Evolutionary conservation across 1,284 basidiomycete species (phyloP).

Genomic region (Cutaneotrichosporon sp.): DNA sequence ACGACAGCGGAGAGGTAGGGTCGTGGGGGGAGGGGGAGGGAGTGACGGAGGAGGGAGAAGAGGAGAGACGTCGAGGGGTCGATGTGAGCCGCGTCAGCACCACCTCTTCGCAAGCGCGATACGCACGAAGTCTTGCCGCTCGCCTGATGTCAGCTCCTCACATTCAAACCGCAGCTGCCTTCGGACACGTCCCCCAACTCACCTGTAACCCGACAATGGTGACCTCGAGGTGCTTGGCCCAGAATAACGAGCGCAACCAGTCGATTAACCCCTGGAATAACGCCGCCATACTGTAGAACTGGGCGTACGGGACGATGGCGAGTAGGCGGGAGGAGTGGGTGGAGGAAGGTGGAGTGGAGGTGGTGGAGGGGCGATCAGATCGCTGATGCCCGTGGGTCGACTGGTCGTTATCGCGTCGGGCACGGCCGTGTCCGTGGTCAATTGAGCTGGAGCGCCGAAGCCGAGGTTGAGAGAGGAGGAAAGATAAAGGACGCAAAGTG

Average conservation of each 20-base stretch:
- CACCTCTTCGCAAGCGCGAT: background rate
- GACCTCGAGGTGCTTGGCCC: constrained; percentile 87
- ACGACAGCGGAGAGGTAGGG: too few species aligned
- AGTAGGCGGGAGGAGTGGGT: too few species aligned
- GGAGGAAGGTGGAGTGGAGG: too few species aligned
- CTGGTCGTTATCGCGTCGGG: too few species aligned
- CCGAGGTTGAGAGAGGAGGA: too few species aligned
- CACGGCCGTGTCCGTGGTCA: too few species aligned
- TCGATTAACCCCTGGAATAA: constrained; percentile 50
- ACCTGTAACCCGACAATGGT: constrained; percentile 92
- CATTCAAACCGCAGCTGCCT: too few species aligned
- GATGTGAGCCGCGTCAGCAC: constrained; percentile 11
- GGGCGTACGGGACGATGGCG: background rate
- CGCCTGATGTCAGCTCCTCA: constrained; percentile 60
- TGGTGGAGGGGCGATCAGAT: too few species aligned
- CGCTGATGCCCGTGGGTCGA: too few species aligned
- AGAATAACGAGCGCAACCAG: constrained; percentile 66
- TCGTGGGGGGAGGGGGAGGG: background rate
- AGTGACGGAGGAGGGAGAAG: background rate
- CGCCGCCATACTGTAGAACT: background rate
- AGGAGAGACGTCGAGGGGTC: background rate
- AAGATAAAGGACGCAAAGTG: too few species aligned
- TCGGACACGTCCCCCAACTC: too few species aligned
- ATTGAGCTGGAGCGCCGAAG: too few species aligned
- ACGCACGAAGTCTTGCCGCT: constrained; percentile 85